Evolutionary conservation across 208 protist species (phyloP), one percentile per base, ranked within the genome.

Genomic region (Spongospora subterranea): DNA sequence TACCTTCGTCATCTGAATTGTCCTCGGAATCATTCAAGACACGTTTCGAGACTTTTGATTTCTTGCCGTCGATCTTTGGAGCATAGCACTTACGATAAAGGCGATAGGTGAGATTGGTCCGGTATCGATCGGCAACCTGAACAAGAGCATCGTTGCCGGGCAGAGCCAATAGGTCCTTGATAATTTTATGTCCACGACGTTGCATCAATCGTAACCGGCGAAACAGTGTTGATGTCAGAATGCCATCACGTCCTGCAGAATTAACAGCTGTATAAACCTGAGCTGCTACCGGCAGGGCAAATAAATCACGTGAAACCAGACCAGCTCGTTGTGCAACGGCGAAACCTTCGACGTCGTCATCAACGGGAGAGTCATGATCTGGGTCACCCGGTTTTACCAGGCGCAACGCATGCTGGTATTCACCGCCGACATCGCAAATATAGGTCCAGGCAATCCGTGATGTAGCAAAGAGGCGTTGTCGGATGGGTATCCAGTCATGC

Each of bases 61-160:
- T 40, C 17, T 17, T 6, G 6, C 17, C 6, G 17, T 82, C 40
- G 71, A 35, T n/a, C 71, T 35, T 82, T 6, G n/a, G 6, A 6
- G 71, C 13, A n/a, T 82, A 20, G 17, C 11, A 6, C 71, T 82
- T 82, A 6, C 71, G 6, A n/a, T 45, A 82, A 20, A 82, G 71
- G 17, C 71, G 71, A 35, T 82, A 82, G 13, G n/a, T 35, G 35
- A 82, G n/a, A 20, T 6, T 39, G 71, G 71, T 82, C 71, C 35
- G 6, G 35, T 82, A 35, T 6, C 71, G 71, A 82, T 82, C 71
- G 6, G 71, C 71, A 43, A 82, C 71, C n/a, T 82, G 71, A 6
- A 82, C 71, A n/a, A 82, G 17, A n/a, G 71, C 71, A n/a, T 82
- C 71, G n/a, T 82, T 43, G 71, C 71, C 71, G n/a, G 71, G 71